Percentiles rank a stretch among this genome's conserved stretches.
These are phyloP conservation scores for Beta vulgaris DNA, from an alignment of 148 eudicot species.

Conservation along the genomic window DNA sequence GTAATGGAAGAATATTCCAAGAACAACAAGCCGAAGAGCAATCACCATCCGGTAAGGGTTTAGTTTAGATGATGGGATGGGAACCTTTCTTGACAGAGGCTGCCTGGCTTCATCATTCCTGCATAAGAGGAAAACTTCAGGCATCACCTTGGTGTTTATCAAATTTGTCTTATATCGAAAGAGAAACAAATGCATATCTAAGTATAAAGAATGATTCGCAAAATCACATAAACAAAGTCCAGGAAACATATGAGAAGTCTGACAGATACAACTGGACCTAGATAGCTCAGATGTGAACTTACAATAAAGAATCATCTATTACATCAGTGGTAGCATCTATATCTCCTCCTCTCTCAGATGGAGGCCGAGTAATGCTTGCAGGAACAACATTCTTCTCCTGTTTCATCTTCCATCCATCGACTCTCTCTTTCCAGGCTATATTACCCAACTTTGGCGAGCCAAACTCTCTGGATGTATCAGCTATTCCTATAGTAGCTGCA, in stretches of 20 bases:
- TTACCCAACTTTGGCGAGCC: constrained; percentile 44
- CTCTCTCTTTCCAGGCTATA: constrained; percentile 46
- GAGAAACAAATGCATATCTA: neutral
- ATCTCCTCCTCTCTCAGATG: constrained; percentile 45
- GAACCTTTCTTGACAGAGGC: constrained; percentile 91
- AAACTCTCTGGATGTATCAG: constrained; percentile 35
- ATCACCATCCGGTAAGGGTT: constrained; percentile 94
- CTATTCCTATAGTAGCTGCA: constrained; percentile 38
- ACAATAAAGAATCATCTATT: constrained; percentile 41
- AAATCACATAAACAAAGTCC: neutral
- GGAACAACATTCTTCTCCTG: constrained; percentile 37
- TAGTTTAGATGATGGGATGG: constrained; percentile 77
- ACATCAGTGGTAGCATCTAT: constrained; percentile 46
- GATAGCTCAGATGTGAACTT: constrained; percentile 14
- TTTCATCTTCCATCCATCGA: constrained; percentile 47
- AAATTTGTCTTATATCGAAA: neutral
- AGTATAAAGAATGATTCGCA: neutral
- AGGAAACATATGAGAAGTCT: neutral
- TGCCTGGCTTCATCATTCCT: constrained; percentile 95
- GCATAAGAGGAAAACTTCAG: constrained; percentile 21
- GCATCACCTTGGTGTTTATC: neutral
- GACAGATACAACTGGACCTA: neutral
- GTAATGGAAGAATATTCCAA: constrained; percentile 76
- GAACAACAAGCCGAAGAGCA: constrained; percentile 72
- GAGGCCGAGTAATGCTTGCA: constrained; percentile 38